Conservation (phyloP, 1,284 basidiomycete genomes). For the Marasmius sp. region DNA sequence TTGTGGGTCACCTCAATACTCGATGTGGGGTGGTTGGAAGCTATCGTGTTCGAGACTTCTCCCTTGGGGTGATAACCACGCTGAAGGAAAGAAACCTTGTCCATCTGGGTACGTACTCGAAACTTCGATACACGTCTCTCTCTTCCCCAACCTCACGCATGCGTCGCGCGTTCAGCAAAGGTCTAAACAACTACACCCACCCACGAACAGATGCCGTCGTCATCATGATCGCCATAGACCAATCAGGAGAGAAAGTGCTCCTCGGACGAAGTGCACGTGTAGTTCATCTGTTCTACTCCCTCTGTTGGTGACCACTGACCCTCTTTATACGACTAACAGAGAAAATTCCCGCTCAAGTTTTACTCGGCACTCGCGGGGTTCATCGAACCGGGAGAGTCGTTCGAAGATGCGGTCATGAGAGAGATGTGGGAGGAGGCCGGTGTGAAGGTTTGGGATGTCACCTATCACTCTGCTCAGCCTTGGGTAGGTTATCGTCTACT, state of each 20-base stretch:
- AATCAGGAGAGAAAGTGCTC: slow-evolving; percentile 78
- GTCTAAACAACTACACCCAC: slow-evolving; percentile 87
- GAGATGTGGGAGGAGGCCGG: slow-evolving; percentile 97
- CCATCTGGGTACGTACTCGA: slow-evolving; percentile 51
- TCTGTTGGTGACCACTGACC: neutral
- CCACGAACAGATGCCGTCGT: slow-evolving; percentile 89
- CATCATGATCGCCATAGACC: slow-evolving; percentile 87
- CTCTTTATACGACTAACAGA: slow-evolving; percentile 35
- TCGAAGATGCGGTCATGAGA: slow-evolving; percentile 91
- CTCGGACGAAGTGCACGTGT: slow-evolving; percentile 80
- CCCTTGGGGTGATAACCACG: slow-evolving; percentile 62
- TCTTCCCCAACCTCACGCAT: neutral
- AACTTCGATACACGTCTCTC: slow-evolving; percentile 19
- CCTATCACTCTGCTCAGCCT: slow-evolving; percentile 86
- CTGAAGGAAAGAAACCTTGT: slow-evolving; percentile 57
- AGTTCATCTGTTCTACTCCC: neutral
- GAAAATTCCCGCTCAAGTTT: slow-evolving; percentile 67
- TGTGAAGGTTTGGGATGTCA: slow-evolving; percentile 79
- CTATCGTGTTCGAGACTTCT: slow-evolving; percentile 75
- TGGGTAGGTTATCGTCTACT: slow-evolving; percentile 55
- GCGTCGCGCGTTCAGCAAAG: slow-evolving; percentile 49
- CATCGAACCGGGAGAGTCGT: slow-evolving; percentile 90
- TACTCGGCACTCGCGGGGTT: slow-evolving; percentile 92
- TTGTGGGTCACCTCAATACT: slow-evolving; percentile 83
- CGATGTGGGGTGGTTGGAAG: slow-evolving; percentile 97